phyloP scores from a whole-genome alignment of 2,329 filamentous ascomycete species.

The Camillea tinctor region DNA sequence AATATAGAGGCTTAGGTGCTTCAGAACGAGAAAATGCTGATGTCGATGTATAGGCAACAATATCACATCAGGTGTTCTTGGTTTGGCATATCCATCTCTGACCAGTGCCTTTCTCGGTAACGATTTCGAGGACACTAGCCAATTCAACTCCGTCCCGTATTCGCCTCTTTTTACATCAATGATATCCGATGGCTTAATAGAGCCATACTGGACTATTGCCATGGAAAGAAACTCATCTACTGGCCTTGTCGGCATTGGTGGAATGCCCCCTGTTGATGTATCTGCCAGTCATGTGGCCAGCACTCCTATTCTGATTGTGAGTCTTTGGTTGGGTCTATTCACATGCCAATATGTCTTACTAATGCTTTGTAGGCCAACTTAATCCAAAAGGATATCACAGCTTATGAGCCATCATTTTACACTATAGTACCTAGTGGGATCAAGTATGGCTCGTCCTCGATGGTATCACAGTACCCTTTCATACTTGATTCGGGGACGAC shows the following conservation, averaged over 20 bases:
- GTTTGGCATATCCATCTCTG: constrained; percentile 50
- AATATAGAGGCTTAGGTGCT: not conserved
- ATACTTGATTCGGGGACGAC: constrained; percentile 55
- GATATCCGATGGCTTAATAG: constrained; percentile 43
- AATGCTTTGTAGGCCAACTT: constrained; percentile 42
- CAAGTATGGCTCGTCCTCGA: constrained; percentile 41
- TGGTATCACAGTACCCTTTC: constrained; percentile 45
- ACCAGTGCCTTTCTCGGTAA: constrained; percentile 47
- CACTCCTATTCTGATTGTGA: constrained; percentile 46
- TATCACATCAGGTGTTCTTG: constrained; percentile 49
- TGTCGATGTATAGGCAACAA: constrained; percentile 32
- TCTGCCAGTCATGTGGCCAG: constrained; percentile 24
- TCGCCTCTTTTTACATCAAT: constrained; percentile 49
- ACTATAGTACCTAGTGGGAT: constrained; percentile 51
- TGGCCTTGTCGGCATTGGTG: constrained; percentile 48
- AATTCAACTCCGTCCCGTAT: constrained; percentile 42
- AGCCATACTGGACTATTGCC: constrained; percentile 49
- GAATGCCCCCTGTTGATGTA: constrained; percentile 40
- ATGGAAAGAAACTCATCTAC: constrained; percentile 45
- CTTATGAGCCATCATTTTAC: constrained; percentile 51
- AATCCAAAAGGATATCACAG: constrained; percentile 32
- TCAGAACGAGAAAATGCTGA: not conserved
- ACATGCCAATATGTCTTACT: not conserved
- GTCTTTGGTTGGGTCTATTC: constrained; percentile 12
- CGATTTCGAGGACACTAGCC: constrained; percentile 35